A percentile compares a stretch with the other conserved stretches of the same genome.
These are phyloP conservation scores for Warburgia ugandensis DNA, from an alignment of 164 flowering plant species.

Conservation along the genomic window DNA sequence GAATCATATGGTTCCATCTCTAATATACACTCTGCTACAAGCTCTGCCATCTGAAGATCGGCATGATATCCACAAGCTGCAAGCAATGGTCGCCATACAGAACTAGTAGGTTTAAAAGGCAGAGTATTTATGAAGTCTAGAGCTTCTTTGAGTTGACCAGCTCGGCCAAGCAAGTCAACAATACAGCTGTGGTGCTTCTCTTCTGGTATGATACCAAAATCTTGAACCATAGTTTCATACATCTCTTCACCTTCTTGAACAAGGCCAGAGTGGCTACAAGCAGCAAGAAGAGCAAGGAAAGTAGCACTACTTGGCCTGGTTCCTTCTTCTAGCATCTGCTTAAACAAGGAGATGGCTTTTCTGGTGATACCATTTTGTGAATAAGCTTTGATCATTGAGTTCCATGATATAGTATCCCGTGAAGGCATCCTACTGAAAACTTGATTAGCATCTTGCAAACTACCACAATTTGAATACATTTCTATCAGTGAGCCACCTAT, in stretches of 20 bases:
- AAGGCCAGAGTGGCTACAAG: constrained; percentile 21
- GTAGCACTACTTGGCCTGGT: constrained; percentile 17
- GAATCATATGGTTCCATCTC: constrained; percentile 16
- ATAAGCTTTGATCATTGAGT: constrained; percentile 21
- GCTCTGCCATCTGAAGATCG: constrained; percentile 21
- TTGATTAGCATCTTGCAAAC: constrained; percentile 13
- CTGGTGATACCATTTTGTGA: constrained; percentile 15
- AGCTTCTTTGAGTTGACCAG: constrained; percentile 19
- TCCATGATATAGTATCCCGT: constrained; percentile 19
- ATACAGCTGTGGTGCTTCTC: constrained; percentile 20
- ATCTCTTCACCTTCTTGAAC: constrained; percentile 18
- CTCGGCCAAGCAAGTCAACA: constrained; percentile 21
- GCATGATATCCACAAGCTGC: constrained; percentile 21
- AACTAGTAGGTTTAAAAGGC: constrained; percentile 12
- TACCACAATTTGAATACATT: constrained; percentile 20
- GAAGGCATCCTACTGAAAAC: constrained; percentile 12
- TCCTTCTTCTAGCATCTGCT: constrained; percentile 19
- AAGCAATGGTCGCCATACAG: constrained; percentile 24
- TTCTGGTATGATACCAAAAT: constrained; percentile 12
- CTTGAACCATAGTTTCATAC: constrained; percentile 14
- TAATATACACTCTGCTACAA: constrained; percentile 10
- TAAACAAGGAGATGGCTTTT: constrained; percentile 12
- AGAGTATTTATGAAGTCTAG: constrained; percentile 13
- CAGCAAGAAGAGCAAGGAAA: constrained; percentile 21
- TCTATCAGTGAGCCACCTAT: constrained; percentile 20